Percentiles rank a stretch among this genome's conserved stretches.
phyloP scores from a whole-genome alignment of 2,329 filamentous ascomycete species.

The Calycina herbarum region DNA sequence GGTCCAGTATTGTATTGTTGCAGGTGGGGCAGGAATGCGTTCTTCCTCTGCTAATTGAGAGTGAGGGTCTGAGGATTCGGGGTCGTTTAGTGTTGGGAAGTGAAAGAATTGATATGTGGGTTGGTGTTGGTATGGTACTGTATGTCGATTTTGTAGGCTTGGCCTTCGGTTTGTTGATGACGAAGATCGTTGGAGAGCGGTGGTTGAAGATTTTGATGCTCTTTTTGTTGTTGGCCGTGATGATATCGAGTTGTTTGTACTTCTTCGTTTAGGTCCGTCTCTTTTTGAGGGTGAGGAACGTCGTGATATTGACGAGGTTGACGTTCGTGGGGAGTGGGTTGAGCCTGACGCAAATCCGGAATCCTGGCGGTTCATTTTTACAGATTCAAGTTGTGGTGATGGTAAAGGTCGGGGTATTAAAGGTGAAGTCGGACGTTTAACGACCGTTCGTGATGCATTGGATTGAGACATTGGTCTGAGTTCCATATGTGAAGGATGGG shows the following conservation, averaged over 20 bases:
- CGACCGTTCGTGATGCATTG: constrained; percentile 10
- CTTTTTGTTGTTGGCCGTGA: constrained; percentile 27
- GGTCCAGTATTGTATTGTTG: constrained; percentile 67
- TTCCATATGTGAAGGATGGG: constrained; percentile 26
- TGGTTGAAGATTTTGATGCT: constrained; percentile 22
- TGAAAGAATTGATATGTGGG: constrained; percentile 34
- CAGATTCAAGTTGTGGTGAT: constrained; percentile 19
- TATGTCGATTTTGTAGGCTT: constrained; percentile 18
- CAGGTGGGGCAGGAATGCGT: constrained; percentile 47
- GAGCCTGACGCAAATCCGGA: constrained; percentile 32
- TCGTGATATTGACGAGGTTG: constrained; percentile 21
- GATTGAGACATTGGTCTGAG: constrained; percentile 18
- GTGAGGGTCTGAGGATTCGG: constrained; percentile 10
- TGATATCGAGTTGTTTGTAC: constrained; percentile 21
- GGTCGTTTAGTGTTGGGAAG: constrained; percentile 31
- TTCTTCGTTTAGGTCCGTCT: constrained; percentile 18
- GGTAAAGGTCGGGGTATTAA: constrained; percentile 8
- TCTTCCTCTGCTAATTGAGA: neutral
- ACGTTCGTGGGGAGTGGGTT: constrained; percentile 22
- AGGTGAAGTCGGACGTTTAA: constrained; percentile 13
- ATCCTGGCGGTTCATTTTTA: constrained; percentile 34
- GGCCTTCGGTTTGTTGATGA: constrained; percentile 14
- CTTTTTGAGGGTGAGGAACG: constrained; percentile 19
- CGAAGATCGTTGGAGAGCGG: constrained; percentile 7
- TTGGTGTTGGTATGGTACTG: constrained; percentile 9